Evolutionary conservation across 805 yeast genomes (phyloP), one percentile per base, ranked within the genome.

Genomic region (Candida incommunis): DNA sequence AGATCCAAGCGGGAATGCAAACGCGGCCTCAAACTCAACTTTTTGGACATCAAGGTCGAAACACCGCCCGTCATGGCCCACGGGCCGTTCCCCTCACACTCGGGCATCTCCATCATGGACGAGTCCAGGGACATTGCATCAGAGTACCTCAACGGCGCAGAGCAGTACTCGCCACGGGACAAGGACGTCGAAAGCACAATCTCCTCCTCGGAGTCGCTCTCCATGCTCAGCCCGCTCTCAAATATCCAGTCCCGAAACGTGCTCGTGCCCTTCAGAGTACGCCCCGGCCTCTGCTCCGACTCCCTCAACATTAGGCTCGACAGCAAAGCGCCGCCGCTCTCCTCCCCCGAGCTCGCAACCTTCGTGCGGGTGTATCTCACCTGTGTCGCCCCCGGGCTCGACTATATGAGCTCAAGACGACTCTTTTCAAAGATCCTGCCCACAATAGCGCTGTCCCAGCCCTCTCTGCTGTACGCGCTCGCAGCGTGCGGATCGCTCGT

Each of bases 11-110:
- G 46, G 15, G 42, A 40, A 26, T 46, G 49, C 31, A 47, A 47
- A 11, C 45, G 49, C 16, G 49, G 49, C 2, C 31, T 46, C 15
- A 27, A 43, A n/a, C 49, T 46, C 25, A 46, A 46, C 42, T 46
- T 46, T 41, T 41, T 46, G n/a, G 49, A 46, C 3, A 45, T 42
- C 46, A 46, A 46, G 29, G 45, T 46, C 3, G 47, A 41, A 24
- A 44, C 31, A 13, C 45, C 47, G 15, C 16, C 18, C 4, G 35
- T 41, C 15, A 42, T 40, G 42, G 24, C 24, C n/a, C n/a, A 23
- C 42, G 7, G 27, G 27, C 27, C 27, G 13, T 9, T n/a, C 15
- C 18, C 26, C 18, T 34, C 22, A n/a, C 22, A 13, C 23, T 20
- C 41, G 22, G 23, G 20, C 25, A 22, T 31, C 20, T 29, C 25